phyloP scores from a whole-genome alignment of 768 basidiomycete genomes.

The Leccinum longicurvipes region DNA sequence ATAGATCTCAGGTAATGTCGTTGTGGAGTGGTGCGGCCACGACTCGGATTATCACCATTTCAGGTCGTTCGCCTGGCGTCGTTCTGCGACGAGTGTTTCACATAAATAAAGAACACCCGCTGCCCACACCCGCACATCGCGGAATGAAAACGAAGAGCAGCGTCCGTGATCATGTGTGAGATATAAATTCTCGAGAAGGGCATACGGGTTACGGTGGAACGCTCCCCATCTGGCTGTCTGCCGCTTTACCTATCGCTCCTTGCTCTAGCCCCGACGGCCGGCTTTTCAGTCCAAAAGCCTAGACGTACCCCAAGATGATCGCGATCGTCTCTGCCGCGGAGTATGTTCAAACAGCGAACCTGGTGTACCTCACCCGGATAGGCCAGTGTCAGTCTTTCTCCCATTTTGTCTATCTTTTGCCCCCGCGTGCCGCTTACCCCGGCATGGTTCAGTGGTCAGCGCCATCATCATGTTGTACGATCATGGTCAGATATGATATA shows the following conservation, averaged over 20 bases:
- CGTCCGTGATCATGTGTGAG: neutral
- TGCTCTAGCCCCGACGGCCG: neutral
- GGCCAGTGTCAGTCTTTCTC: constrained; percentile 11
- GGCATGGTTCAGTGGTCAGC: constrained; percentile 1
- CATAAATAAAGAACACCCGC: neutral
- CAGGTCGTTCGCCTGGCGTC: neutral
- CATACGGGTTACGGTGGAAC: neutral
- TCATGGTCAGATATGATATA: constrained; percentile 9
- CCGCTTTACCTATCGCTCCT: neutral
- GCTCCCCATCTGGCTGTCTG: neutral
- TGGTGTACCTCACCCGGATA: constrained; percentile 2
- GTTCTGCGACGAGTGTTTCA: neutral
- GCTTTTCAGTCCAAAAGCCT: neutral
- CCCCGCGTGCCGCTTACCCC: neutral
- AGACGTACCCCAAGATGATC: neutral
- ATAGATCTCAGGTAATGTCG: neutral
- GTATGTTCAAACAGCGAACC: neutral
- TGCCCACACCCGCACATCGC: neutral
- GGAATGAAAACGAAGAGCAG: neutral
- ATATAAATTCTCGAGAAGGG: neutral
- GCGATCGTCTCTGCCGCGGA: neutral
- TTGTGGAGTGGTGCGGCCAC: neutral
- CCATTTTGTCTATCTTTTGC: neutral
- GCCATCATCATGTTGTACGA: constrained; percentile 16
- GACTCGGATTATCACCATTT: neutral